These are phyloP conservation scores for Xanthoceras sorbifolium DNA, from an alignment of 345 rosid genomes.

Conservation along the genomic window DNA sequence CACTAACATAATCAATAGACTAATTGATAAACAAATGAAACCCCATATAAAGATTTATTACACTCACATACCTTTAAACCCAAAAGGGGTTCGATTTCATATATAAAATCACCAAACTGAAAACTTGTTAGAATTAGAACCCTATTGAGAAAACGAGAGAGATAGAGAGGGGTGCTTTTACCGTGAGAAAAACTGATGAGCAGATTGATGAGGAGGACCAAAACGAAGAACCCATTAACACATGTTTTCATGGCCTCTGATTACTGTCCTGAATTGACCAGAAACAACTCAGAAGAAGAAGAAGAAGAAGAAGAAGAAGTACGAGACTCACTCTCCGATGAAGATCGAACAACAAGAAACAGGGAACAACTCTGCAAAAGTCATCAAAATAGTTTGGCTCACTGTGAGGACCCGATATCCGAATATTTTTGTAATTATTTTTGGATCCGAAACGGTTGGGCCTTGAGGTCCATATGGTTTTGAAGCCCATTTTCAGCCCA, in stretches of 20 bases:
- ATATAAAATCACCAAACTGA: slow-evolving; percentile 7
- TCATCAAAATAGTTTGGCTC: neutral
- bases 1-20: neutral
- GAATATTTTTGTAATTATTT: neutral
- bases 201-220: slow-evolving; percentile 31
- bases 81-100: neutral
- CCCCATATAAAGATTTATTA: neutral
- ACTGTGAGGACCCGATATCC: slow-evolving; percentile 1
- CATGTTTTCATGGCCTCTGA: neutral
- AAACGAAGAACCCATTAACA: slow-evolving; percentile 7
- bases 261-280: neutral
- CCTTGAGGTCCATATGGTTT: too few relatives aligned
- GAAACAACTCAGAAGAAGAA: neutral
- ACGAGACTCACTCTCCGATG: neutral
- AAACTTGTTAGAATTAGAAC: neutral
- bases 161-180: slow-evolving; percentile 18
- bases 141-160: neutral
- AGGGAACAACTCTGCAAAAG: neutral
- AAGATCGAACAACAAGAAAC: neutral
- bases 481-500: neutral
- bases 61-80: neutral
- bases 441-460: neutral
- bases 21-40: neutral
- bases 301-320: neutral
- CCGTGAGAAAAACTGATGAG: slow-evolving; percentile 36